These are phyloP conservation scores for Bipolaris cookei DNA, from an alignment of 2,329 filamentous ascomycete species.

Conservation along the genomic window DNA sequence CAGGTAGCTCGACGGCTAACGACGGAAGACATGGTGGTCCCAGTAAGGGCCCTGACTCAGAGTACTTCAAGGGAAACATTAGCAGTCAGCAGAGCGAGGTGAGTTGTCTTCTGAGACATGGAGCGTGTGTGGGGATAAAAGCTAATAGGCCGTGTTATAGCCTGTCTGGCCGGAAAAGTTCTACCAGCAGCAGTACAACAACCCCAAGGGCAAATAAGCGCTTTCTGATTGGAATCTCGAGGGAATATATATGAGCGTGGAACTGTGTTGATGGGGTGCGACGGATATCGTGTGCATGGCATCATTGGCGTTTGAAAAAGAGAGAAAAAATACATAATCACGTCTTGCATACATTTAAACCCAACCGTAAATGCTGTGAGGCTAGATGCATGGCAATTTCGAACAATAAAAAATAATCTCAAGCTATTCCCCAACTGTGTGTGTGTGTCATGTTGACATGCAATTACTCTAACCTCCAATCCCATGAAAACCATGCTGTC, in stretches of 20 bases:
- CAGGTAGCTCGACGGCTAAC: conserved; percentile 32
- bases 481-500: background rate
- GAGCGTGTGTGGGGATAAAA: background rate
- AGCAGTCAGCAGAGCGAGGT: conserved; percentile 37
- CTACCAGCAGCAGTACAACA: conserved; percentile 41
- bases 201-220: conserved; percentile 45
- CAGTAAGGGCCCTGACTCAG: conserved; percentile 37
- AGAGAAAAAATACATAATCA: conserved; percentile 1
- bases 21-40: conserved; percentile 33
- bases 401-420: background rate
- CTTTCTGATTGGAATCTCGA: background rate
- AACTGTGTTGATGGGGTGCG: background rate
- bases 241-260: conserved; percentile 3
- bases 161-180: conserved; percentile 40
- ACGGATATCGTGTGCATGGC: conserved; percentile 3
- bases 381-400: background rate
- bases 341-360: conserved; percentile 1
- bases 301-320: conserved; percentile 16
- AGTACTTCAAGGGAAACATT: conserved; percentile 37
- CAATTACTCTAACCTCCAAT: background rate
- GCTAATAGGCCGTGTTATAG: conserved; percentile 13
- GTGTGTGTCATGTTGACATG: background rate
- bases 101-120: conserved; percentile 1
- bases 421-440: background rate
- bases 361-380: too few species aligned